A percentile compares a stretch with the other conserved stretches of the same genome.
Conservation (phyloP, 1,284 basidiomycete genomes). For the Papiliotrema fonsecae region DNA sequence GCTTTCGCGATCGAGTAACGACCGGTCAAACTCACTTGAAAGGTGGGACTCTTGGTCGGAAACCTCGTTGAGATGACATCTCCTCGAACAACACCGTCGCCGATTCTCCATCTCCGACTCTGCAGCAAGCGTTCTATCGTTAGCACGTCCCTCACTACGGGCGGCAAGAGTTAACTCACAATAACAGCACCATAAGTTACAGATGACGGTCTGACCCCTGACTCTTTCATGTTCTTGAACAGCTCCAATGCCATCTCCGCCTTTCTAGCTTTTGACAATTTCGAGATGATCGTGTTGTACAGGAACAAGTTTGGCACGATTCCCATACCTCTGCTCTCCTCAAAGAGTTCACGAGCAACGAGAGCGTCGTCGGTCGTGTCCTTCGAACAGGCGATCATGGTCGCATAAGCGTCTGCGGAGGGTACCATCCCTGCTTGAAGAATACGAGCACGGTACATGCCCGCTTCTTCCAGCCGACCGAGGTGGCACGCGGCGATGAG, state of each 20-base stretch:
- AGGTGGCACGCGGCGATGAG: conserved; percentile 74
- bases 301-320: conserved; percentile 77
- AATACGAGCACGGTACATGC: conserved; percentile 73
- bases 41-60: conserved; percentile 85
- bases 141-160: neutral
- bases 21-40: conserved; percentile 49
- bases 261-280: conserved; percentile 85
- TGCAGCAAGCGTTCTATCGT: conserved; percentile 66
- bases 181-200: conserved; percentile 97
- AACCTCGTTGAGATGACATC: conserved; percentile 70
- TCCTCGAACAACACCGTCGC: conserved; percentile 81
- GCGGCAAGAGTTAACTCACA: conserved; percentile 47
- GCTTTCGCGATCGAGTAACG: too few species aligned
- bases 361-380: conserved; percentile 91
- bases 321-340: conserved; percentile 67
- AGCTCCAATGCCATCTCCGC: conserved; percentile 79
- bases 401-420: conserved; percentile 82
- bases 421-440: conserved; percentile 72
- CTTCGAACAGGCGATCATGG: conserved; percentile 77
- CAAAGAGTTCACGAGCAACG: conserved; percentile 75
- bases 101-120: conserved; percentile 80
- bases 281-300: conserved; percentile 94
- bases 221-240: conserved; percentile 69
- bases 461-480: conserved; percentile 72
- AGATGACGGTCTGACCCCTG: conserved; percentile 63